Percentiles rank a stretch among this genome's conserved stretches.
These are phyloP conservation scores for Calonectria crousiana DNA, from an alignment of 2,329 filamentous ascomycete species.

Conservation along the genomic window DNA sequence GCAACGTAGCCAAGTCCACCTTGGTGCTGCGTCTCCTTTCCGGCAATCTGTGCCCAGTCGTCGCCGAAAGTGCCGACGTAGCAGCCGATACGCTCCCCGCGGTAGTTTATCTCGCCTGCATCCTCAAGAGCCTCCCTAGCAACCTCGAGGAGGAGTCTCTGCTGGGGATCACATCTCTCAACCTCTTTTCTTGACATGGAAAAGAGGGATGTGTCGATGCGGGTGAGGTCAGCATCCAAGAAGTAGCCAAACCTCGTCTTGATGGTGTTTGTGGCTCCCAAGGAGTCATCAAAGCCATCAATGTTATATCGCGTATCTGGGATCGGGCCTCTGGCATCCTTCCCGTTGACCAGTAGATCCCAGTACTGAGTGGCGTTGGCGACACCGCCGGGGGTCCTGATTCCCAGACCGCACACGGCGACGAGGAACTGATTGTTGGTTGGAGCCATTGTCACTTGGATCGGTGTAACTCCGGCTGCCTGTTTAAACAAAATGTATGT, in stretches of 20 bases:
- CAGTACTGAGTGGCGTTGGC: slow-evolving; percentile 35
- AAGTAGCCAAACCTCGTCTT: slow-evolving; percentile 45
- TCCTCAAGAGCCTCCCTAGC: slow-evolving; percentile 50
- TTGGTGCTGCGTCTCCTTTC: slow-evolving; percentile 37
- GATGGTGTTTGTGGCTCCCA: slow-evolving; percentile 35
- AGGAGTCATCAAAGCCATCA: slow-evolving; percentile 29
- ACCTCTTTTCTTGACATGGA: slow-evolving; percentile 43
- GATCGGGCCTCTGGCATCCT: slow-evolving; percentile 34
- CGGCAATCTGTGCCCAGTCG: slow-evolving; percentile 46
- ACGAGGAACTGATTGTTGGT: slow-evolving; percentile 8
- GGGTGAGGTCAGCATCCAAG: slow-evolving; percentile 43
- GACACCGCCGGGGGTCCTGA: slow-evolving; percentile 41
- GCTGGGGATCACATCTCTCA: slow-evolving; percentile 52
- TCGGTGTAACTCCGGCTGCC: neutral
- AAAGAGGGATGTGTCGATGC: slow-evolving; percentile 46
- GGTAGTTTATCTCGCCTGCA: slow-evolving; percentile 46
- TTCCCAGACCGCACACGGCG: slow-evolving; percentile 46
- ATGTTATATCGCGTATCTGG: slow-evolving; percentile 40
- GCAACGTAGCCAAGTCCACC: slow-evolving; percentile 34
- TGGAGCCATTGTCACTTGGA: neutral
- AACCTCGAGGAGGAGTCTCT: slow-evolving; percentile 52
- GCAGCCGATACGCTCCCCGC: slow-evolving; percentile 47
- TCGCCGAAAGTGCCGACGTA: slow-evolving; percentile 51
- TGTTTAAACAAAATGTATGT: neutral
- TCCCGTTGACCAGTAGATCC: slow-evolving; percentile 41